Evolutionary conservation across 1,139 yeast genomes (phyloP).

Genomic region (Candida glucosophila): DNA sequence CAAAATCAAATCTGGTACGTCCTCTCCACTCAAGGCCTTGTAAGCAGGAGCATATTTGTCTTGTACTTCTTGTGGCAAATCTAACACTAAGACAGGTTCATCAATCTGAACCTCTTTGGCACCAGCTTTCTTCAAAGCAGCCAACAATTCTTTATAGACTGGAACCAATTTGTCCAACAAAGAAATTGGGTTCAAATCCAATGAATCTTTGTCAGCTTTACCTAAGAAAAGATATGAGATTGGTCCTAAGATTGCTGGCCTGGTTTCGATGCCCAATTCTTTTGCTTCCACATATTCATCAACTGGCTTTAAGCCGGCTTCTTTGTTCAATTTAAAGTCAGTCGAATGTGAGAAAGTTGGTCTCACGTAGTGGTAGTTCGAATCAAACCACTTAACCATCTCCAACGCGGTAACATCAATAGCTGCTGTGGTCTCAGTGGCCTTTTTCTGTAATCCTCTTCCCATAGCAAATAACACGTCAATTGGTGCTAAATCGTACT

Average conservation of each 20-base stretch:
- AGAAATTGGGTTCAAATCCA: conserved; percentile 88
- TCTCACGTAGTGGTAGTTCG: conserved; percentile 99
- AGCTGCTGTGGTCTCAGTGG: conserved; percentile 77
- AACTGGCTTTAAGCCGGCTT: conserved; percentile 83
- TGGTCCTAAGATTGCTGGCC: conserved; percentile 97
- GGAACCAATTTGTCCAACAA: conserved; percentile 84
- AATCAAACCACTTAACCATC: conserved; percentile 99
- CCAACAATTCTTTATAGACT: conserved; percentile 80
- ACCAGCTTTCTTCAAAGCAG: conserved; percentile 88
- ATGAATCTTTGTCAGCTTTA: conserved; percentile 96
- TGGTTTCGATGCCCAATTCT: conserved; percentile 89
- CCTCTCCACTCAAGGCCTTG: conserved; percentile 55
- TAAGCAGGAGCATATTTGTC: conserved; percentile 83
- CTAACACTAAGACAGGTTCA: conserved; percentile 94
- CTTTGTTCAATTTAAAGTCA: conserved; percentile 78
- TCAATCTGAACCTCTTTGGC: conserved; percentile 93
- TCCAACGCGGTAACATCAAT: conserved; percentile 98
- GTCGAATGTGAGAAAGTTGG: conserved; percentile 97
- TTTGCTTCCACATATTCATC: conserved; percentile 97
- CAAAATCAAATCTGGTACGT: conserved; percentile 69
- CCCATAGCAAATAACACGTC: conserved; percentile 99
- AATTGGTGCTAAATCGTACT: conserved; percentile 79
- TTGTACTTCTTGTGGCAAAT: conserved; percentile 77
- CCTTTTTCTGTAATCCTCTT: conserved; percentile 98
- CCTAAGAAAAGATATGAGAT: conserved; percentile 91